Percentiles rank a stretch among this genome's conserved stretches.
phyloP scores from a whole-genome alignment of 306 rosid genomes.

The Cucurbita ficifolia region DNA sequence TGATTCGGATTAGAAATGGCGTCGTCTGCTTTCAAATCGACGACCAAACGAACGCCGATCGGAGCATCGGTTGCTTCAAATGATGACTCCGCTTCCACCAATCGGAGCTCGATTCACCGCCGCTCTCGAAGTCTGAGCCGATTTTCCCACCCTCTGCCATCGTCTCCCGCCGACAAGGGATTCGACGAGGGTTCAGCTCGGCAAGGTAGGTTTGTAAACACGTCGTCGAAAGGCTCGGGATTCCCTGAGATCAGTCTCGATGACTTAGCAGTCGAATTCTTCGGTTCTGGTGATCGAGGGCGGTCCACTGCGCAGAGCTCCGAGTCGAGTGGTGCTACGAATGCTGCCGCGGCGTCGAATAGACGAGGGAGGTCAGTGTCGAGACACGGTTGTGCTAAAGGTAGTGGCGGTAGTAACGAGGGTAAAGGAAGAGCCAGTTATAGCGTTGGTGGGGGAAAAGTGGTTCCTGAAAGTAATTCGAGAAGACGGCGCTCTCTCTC shows the following conservation, averaged over 20 bases:
- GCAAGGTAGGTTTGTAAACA: constrained; percentile 65
- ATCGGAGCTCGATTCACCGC: constrained; percentile 45
- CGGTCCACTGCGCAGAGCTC: constrained; percentile 26
- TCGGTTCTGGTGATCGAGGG: constrained; percentile 58
- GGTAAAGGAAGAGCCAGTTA: constrained; percentile 21
- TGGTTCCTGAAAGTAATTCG: constrained; percentile 36
- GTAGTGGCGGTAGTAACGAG: constrained; percentile 17
- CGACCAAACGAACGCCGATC: constrained; percentile 53
- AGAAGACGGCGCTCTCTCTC: constrained; percentile 76
- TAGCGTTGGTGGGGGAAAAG: constrained; percentile 25
- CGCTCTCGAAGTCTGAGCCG: constrained; percentile 90
- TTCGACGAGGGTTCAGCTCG: constrained; percentile 22
- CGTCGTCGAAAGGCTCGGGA: constrained; percentile 61
- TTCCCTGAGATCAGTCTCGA: constrained; percentile 95
- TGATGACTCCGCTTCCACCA: constrained; percentile 35
- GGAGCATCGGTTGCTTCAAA: constrained; percentile 32
- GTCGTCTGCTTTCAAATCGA: constrained; percentile 89
- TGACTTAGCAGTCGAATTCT: constrained; percentile 73
- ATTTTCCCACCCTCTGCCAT: constrained; percentile 28
- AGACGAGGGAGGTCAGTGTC: constrained; percentile 93
- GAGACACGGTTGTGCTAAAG: constrained; percentile 34
- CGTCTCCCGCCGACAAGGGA: constrained; percentile 15
- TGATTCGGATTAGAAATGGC: constrained; percentile 32
- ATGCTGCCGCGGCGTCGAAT: constrained; percentile 17
- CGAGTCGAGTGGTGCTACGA: constrained; percentile 21